Evolutionary conservation across 768 basidiomycete species (phyloP).

Genomic region (Auriscalpium vulgare): DNA sequence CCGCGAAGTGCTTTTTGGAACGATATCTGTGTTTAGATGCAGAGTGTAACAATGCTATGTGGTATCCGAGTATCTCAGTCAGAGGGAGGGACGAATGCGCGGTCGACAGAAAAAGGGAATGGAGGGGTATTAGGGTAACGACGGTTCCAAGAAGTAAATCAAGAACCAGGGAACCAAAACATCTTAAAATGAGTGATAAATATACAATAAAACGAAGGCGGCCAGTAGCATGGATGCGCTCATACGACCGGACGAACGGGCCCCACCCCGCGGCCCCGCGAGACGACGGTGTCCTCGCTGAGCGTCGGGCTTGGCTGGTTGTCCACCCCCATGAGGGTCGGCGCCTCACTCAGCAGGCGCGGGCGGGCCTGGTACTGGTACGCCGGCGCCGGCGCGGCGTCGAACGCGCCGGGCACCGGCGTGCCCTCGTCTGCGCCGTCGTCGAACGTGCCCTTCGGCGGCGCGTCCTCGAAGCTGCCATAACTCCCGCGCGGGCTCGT

Average conservation of each 20-base stretch:
- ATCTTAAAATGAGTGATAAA: background rate
- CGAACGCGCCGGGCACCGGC: slow-evolving; percentile 20
- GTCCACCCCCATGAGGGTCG: slow-evolving; percentile 36
- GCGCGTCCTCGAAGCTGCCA: slow-evolving; percentile 33
- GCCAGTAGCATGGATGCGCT: background rate
- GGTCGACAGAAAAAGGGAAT: no score
- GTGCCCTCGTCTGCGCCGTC: slow-evolving; percentile 16
- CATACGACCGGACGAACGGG: background rate
- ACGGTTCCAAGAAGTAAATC: no score
- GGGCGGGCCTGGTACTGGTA: slow-evolving; percentile 30
- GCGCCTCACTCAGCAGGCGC: slow-evolving; percentile 46
- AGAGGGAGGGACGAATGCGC: no score
- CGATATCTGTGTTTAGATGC: background rate
- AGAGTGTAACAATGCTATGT: background rate
- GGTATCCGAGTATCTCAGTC: no score
- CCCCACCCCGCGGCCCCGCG: slow-evolving; percentile 1
- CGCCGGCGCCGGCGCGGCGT: slow-evolving; percentile 17
- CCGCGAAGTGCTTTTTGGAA: background rate
- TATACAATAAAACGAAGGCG: background rate
- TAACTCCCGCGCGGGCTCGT: slow-evolving; percentile 64
- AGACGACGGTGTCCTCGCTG: slow-evolving; percentile 32
- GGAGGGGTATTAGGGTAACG: no score
- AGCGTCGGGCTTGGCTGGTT: slow-evolving; percentile 29
- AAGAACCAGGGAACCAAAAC: no score
- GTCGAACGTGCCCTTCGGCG: slow-evolving; percentile 7